Evolutionary conservation across 2,329 filamentous ascomycete species (phyloP).

Genomic region (Gnomoniopsis smithogilvyi): DNA sequence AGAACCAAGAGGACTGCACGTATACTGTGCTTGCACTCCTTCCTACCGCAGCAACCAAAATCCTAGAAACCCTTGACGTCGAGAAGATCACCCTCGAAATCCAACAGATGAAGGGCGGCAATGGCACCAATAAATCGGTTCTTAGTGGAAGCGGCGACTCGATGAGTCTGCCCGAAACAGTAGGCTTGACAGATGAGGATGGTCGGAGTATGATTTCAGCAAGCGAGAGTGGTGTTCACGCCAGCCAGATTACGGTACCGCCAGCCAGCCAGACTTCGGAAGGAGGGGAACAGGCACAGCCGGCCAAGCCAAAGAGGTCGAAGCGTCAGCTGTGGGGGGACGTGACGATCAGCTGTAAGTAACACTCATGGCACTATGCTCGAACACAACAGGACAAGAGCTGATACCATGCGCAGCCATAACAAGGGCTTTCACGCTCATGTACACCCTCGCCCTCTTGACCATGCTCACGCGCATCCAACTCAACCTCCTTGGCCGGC

Average conservation of each 20-base stretch:
- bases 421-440: constrained; percentile 82
- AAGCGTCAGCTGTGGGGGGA: constrained; percentile 98
- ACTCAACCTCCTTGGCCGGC: constrained; percentile 90
- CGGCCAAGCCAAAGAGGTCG: constrained; percentile 62
- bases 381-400: neutral
- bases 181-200: constrained; percentile 78
- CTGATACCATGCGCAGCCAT: constrained; percentile 58
- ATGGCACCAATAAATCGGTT: constrained; percentile 40
- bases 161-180: constrained; percentile 61
- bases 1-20: constrained; percentile 98
- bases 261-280: constrained; percentile 38
- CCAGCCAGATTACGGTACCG: constrained; percentile 69
- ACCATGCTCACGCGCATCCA: constrained; percentile 92
- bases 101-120: constrained; percentile 80
- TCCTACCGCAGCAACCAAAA: constrained; percentile 85
- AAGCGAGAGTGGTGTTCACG: constrained; percentile 79
- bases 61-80: constrained; percentile 83
- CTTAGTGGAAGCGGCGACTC: constrained; percentile 47
- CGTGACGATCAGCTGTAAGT: constrained; percentile 88
- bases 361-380: neutral
- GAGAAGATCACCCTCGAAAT: constrained; percentile 91
- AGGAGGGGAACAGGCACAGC: constrained; percentile 24
- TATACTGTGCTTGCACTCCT: constrained; percentile 96
- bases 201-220: constrained; percentile 71
- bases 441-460: constrained; percentile 87